phyloP scores from a whole-genome alignment of 495 filamentous ascomycete species.

The Poronia punctata region DNA sequence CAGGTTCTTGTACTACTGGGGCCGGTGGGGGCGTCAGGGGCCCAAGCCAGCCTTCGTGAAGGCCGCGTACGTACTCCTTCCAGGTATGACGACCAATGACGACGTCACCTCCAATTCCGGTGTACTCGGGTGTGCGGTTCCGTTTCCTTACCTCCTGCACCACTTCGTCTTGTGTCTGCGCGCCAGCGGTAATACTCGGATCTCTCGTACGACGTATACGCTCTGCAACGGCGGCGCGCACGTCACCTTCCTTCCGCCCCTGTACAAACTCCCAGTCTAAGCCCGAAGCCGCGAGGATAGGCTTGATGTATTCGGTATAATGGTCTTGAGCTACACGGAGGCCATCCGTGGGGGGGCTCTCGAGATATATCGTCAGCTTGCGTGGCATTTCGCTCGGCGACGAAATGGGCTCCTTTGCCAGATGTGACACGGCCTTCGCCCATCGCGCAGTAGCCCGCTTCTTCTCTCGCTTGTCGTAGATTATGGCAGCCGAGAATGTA shows the following conservation, averaged over 20 bases:
- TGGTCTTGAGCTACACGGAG: constrained; percentile 78
- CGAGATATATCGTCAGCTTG: constrained; percentile 78
- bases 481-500: constrained; percentile 65
- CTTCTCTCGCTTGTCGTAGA: constrained; percentile 90
- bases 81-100: constrained; percentile 88
- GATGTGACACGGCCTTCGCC: constrained; percentile 77
- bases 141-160: constrained; percentile 49
- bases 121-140: constrained; percentile 59
- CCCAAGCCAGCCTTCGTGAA: constrained; percentile 96
- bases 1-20: constrained; percentile 20
- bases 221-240: constrained; percentile 75
- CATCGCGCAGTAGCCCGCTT: constrained; percentile 76
- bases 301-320: constrained; percentile 93
- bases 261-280: constrained; percentile 95
- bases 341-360: constrained; percentile 79
- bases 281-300: constrained; percentile 79
- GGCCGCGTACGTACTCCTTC: constrained; percentile 92
- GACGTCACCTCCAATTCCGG: constrained; percentile 72
- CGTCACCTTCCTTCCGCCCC: constrained; percentile 79
- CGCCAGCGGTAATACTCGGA: constrained; percentile 25
- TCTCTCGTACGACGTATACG: constrained; percentile 61
- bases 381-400: constrained; percentile 64
- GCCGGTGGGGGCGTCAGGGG: constrained; percentile 48
- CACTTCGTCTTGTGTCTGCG: constrained; percentile 48
- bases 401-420: constrained; percentile 68